Percentiles rank a stretch among this genome's conserved stretches.
phyloP scores from a whole-genome alignment of 192 early-diverging fungal genomes.

The Coemansia pectinata region DNA sequence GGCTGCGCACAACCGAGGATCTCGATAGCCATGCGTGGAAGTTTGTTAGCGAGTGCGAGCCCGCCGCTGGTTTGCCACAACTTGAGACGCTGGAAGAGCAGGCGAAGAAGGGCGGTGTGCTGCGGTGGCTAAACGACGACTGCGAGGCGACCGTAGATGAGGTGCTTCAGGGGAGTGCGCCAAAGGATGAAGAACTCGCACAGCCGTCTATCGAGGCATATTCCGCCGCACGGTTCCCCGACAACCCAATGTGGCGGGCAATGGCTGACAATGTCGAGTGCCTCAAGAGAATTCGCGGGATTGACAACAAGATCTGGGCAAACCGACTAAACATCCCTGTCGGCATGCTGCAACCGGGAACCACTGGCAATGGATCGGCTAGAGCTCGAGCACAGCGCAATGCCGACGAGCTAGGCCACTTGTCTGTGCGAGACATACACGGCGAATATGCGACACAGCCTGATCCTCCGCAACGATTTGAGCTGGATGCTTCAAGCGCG shows the following conservation, averaged over 20 bases:
- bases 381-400: constrained; percentile 3
- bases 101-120: constrained; percentile 27
- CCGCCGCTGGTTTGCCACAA: constrained; percentile 26
- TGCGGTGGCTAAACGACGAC: constrained; percentile 53
- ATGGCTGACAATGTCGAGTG: constrained; percentile 59
- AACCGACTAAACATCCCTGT: constrained; percentile 53
- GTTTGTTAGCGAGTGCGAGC: constrained; percentile 47
- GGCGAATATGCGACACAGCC: constrained; percentile 31
- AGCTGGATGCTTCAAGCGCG: constrained; percentile 61
- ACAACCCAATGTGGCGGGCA: constrained; percentile 47
- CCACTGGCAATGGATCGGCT: neutral
- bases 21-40: constrained; percentile 22
- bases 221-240: constrained; percentile 39
- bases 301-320: constrained; percentile 64
- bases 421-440: constrained; percentile 18
- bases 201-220: constrained; percentile 44
- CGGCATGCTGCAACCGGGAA: constrained; percentile 14
- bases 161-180: neutral
- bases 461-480: constrained; percentile 50
- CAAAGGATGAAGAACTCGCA: neutral
- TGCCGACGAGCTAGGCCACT: constrained; percentile 1
- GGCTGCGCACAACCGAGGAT: constrained; percentile 16
- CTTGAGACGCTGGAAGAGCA: constrained; percentile 35
- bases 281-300: constrained; percentile 58
- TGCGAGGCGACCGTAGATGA: constrained; percentile 33